Evolutionary conservation across 345 rosid genomes (phyloP), one percentile per base, ranked within the genome.

Genomic region (Melaleuca quinquenervia): DNA sequence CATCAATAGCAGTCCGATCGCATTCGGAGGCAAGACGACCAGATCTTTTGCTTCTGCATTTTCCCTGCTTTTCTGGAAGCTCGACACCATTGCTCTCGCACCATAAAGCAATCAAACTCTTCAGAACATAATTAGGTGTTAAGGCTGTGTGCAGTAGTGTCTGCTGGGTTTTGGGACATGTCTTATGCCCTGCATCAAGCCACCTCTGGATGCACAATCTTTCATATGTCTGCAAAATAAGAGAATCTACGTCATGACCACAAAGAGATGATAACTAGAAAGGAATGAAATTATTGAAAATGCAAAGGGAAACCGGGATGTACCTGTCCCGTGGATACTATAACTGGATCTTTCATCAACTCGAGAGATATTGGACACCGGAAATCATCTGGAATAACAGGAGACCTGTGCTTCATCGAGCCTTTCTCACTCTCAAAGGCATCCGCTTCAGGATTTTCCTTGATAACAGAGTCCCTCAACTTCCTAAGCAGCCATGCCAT

Each of bases 301-400:
- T 70, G 45, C 54, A 22, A 54, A 54, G 58, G 58, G 10, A 18
- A 70, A 70, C 45, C 78, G 32, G 16, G 48, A 41, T 24, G 29
- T 62, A 97, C 99, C 99, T 97, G 99, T 88, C 99, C 99, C 29
- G 99, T 96, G 53, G 99, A 97, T 87, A 97, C 96, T 27, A 97
- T 97, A 20, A 97, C 99, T 15, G 99, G 99, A 92, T 97, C 99
- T 89, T 93, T 96, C 99, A 96, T 97, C 89, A 96, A 89, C 89
- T 97, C 99, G 60, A 97, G 98, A 85, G 99, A 97, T 89, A 97
- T 96, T 1, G 99, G 99, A 90, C 99, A 97, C 24, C 98, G 98
- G 64, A 97, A 97, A 91, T 96, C 98, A 89, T 97, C 99, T 0
- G 99, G 99, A 84, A 96, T 94, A 83, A 97, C 96, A 52, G 99